phyloP scores from a whole-genome alignment of 2,329 filamentous ascomycete genomes.

The Cercospora zeina region DNA sequence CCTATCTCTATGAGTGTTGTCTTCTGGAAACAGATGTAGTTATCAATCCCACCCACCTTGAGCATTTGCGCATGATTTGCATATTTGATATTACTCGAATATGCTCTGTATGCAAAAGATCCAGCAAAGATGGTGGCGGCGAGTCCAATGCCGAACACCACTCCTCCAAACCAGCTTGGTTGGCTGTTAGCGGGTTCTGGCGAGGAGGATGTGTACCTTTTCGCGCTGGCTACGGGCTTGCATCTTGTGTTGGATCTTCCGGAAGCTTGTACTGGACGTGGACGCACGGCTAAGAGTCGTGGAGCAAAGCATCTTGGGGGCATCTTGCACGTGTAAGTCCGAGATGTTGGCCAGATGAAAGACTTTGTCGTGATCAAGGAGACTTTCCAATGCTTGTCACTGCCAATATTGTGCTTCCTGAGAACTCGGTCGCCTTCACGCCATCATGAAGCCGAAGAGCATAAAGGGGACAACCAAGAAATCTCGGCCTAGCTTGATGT shows the following conservation, averaged over 20 bases:
- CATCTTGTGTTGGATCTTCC: neutral
- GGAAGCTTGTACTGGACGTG: neutral
- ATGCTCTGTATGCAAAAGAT: conserved; percentile 3
- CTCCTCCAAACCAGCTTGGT: conserved; percentile 10
- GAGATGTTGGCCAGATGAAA: neutral
- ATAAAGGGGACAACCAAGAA: neutral
- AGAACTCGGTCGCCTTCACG: neutral
- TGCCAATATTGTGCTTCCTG: neutral
- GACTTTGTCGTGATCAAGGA: neutral
- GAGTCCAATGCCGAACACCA: conserved; percentile 4
- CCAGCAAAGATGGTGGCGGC: conserved; percentile 9
- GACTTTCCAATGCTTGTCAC: neutral
- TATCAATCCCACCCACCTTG: conserved; percentile 12
- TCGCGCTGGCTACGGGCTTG: neutral
- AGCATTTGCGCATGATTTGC: conserved; percentile 25
- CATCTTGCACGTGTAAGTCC: neutral
- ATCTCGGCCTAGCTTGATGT: neutral
- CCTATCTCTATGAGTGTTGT: conserved; percentile 12
- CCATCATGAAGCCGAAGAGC: neutral
- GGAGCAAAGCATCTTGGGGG: neutral
- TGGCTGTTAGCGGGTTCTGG: neutral
- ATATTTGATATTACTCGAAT: conserved; percentile 16
- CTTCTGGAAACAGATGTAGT: neutral
- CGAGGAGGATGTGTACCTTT: neutral
- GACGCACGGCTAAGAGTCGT: neutral